Evolutionary conservation across 192 early-diverging fungal species (phyloP).

Genomic region (Backusella luteola): DNA sequence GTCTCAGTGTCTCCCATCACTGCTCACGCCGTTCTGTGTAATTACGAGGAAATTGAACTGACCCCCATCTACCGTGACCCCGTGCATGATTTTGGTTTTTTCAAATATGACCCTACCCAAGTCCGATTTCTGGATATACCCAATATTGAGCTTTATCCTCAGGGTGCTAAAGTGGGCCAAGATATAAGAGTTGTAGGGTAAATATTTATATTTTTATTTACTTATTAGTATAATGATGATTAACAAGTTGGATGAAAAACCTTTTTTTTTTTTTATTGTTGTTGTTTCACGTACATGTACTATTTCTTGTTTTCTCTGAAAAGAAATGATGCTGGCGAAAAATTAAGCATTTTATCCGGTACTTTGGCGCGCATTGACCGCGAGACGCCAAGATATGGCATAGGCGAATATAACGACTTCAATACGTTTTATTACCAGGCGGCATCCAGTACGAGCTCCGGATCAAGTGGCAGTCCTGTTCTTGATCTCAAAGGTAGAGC

Average conservation of each 20-base stretch:
- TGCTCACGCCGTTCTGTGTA: conserved; percentile 66
- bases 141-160: conserved; percentile 64
- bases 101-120: conserved; percentile 64
- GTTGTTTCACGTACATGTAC: background rate
- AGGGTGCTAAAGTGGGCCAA: conserved; percentile 65
- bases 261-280: background rate
- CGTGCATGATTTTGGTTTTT: conserved; percentile 82
- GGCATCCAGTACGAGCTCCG: conserved; percentile 69
- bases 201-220: background rate
- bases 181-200: conserved; percentile 75
- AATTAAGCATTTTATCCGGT: conserved; percentile 72
- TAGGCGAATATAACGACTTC: conserved; percentile 70
- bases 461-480: conserved; percentile 76
- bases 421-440: conserved; percentile 84
- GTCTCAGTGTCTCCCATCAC: conserved; percentile 69
- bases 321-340: conserved; percentile 73
- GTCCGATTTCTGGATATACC: conserved; percentile 63
- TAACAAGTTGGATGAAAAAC: too few relatives aligned
- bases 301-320: background rate
- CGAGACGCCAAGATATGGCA: conserved; percentile 64
- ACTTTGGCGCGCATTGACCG: conserved; percentile 73
- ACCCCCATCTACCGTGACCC: conserved; percentile 77
- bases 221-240: background rate
- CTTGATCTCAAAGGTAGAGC: conserved; percentile 71
- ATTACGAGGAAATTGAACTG: conserved; percentile 73